Evolutionary conservation across 768 basidiomycete genomes (phyloP).

Genomic region (Psilocybe subaeruginosa): DNA sequence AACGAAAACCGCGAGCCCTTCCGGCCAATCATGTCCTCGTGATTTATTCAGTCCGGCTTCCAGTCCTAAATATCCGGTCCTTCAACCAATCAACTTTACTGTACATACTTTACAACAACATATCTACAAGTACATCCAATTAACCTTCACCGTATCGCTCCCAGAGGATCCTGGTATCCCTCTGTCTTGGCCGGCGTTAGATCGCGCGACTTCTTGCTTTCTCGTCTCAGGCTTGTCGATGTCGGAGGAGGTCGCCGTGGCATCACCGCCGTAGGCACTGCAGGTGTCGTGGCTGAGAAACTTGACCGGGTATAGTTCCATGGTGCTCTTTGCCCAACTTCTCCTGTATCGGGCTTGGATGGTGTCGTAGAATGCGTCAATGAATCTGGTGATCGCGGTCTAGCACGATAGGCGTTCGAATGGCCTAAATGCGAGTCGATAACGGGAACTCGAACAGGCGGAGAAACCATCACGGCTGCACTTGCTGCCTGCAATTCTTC

Average conservation of each 20-base stretch:
- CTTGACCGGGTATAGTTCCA: conserved; percentile 61
- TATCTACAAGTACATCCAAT: conserved; percentile 9
- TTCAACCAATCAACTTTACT: conserved; percentile 13
- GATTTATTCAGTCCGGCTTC: conserved; percentile 34
- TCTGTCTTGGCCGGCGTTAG: conserved; percentile 28
- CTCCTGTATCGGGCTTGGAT: conserved; percentile 8
- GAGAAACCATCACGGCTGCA: conserved; percentile 27
- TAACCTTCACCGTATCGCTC: conserved; percentile 32
- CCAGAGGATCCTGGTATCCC: conserved; percentile 43
- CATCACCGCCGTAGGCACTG: conserved; percentile 43
- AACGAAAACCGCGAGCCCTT: conserved; percentile 30
- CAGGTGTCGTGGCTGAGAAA: conserved; percentile 37
- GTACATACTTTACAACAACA: conserved; percentile 16
- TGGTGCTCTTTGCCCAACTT: conserved; percentile 38
- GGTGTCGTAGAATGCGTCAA: conserved; percentile 17
- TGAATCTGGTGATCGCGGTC: conserved; percentile 19
- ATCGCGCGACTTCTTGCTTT: conserved; percentile 28
- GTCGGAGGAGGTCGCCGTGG: conserved; percentile 57
- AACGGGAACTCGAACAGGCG: conserved; percentile 41
- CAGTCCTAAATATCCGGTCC: conserved; percentile 8
- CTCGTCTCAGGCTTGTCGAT: conserved; percentile 37
- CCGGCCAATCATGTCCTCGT: conserved; percentile 46
- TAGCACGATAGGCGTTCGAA: conserved; percentile 22
- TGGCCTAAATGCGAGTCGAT: conserved; percentile 37
- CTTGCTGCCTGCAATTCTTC: conserved; percentile 22